Conservation (phyloP, 129 eudicot species). For the Escallonia rubra region DNA sequence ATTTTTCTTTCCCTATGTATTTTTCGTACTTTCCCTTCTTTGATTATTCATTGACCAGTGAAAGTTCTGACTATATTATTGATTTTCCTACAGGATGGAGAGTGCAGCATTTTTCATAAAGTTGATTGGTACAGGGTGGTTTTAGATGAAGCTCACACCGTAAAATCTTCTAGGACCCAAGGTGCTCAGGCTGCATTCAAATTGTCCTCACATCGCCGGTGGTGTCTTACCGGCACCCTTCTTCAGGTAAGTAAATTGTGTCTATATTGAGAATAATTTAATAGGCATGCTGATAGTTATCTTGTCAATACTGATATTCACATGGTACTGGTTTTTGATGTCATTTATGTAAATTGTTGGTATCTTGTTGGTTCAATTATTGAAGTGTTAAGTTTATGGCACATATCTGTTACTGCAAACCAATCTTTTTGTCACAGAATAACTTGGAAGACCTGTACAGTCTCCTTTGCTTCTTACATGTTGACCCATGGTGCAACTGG, state of each 20-base stretch:
- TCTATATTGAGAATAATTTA: no score
- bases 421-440: conserved; percentile 39
- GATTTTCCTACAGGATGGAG: conserved; percentile 27
- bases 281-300: no score
- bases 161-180: conserved; percentile 63
- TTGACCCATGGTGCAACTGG: conserved; percentile 98
- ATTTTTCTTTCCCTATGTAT: no score
- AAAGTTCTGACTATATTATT: not conserved
- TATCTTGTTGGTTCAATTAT: no score
- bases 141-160: conserved; percentile 84
- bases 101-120: conserved; percentile 56
- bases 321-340: no score
- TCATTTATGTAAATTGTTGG: no score
- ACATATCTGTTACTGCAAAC: not conserved
- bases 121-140: conserved; percentile 80
- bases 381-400: no score
- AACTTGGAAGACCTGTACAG: conserved; percentile 79
- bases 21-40: no score
- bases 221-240: conserved; percentile 96
- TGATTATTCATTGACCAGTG: no score
- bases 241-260: conserved; percentile 79
- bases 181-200: conserved; percentile 71
- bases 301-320: no score
- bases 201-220: conserved; percentile 57
- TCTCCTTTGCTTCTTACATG: conserved; percentile 80